phyloP scores from a whole-genome alignment of 2,329 filamentous ascomycete species.

The Ilyonectria sp. region DNA sequence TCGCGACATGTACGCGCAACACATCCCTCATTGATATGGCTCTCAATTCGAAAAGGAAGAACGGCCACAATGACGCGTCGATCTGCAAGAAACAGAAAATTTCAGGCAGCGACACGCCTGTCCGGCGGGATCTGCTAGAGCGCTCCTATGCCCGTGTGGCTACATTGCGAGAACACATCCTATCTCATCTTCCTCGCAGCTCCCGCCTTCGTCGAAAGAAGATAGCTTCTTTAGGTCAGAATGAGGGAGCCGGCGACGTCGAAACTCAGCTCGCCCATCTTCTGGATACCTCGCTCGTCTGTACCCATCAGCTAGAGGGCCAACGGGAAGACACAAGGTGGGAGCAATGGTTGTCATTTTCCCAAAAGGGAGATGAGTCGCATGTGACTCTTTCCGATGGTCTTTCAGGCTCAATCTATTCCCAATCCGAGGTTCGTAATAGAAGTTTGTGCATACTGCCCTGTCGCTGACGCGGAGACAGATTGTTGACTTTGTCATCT shows the following conservation, averaged over 20 bases:
- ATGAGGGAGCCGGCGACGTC: slow-evolving; percentile 43
- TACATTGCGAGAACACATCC: slow-evolving; percentile 79
- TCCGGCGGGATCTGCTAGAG: slow-evolving; percentile 75
- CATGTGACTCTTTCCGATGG: slow-evolving; percentile 67
- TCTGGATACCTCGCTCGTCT: slow-evolving; percentile 80
- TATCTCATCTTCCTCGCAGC: slow-evolving; percentile 74
- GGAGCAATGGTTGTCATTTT: slow-evolving; percentile 73
- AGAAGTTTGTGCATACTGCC: slow-evolving; percentile 14
- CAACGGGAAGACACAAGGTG: slow-evolving; percentile 59
- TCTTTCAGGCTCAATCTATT: slow-evolving; percentile 61
- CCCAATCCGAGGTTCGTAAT: slow-evolving; percentile 73
- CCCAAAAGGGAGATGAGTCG: slow-evolving; percentile 73
- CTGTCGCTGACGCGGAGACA: slow-evolving; percentile 55
- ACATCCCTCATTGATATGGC: slow-evolving; percentile 42
- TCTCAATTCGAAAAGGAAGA: slow-evolving; percentile 48
- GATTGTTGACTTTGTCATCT: slow-evolving; percentile 85
- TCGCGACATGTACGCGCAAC: slow-evolving; percentile 32
- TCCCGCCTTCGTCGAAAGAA: slow-evolving; percentile 76
- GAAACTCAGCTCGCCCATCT: slow-evolving; percentile 67
- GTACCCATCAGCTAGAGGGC: slow-evolving; percentile 56
- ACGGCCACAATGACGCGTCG: slow-evolving; percentile 42
- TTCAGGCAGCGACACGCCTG: slow-evolving; percentile 36
- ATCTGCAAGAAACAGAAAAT: slow-evolving; percentile 31
- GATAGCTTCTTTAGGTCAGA: slow-evolving; percentile 62
- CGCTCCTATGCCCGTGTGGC: slow-evolving; percentile 77